A percentile compares a stretch with the other conserved stretches of the same genome.
Conservation (phyloP, 1,284 basidiomycete genomes). For the Cryptococcus neoformans region DNA sequence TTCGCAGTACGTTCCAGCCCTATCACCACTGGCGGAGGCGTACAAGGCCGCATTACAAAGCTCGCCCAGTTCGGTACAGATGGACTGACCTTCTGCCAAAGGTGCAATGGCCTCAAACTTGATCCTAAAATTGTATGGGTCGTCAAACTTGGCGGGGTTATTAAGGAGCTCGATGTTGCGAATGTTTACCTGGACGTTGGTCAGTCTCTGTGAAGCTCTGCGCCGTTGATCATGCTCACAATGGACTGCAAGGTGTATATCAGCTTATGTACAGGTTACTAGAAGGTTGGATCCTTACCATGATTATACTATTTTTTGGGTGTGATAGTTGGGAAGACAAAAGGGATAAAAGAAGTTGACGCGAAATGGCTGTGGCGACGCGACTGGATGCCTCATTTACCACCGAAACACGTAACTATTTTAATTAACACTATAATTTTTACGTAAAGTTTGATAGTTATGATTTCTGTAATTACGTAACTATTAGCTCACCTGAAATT, state of each 20-base stretch:
- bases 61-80: neutral
- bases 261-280: neutral
- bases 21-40: neutral
- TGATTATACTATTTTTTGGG: neutral
- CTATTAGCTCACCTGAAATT: neutral
- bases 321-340: neutral
- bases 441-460: neutral
- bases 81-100: constrained; percentile 72
- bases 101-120: constrained; percentile 97
- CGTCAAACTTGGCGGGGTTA: constrained; percentile 87
- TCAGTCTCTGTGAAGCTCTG: neutral
- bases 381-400: neutral
- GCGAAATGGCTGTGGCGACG: neutral
- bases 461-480: neutral
- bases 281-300: constrained; percentile 1
- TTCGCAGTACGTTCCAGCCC: no score
- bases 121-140: constrained; percentile 90
- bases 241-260: constrained; percentile 31
- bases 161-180: constrained; percentile 69
- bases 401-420: neutral
- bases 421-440: neutral
- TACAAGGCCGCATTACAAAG: neutral
- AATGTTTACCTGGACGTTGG: constrained; percentile 47
- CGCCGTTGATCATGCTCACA: constrained; percentile 21
- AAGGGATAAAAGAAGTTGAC: neutral